Conservation (phyloP, 2,329 filamentous ascomycete genomes). For the Pyricularia sp. region DNA sequence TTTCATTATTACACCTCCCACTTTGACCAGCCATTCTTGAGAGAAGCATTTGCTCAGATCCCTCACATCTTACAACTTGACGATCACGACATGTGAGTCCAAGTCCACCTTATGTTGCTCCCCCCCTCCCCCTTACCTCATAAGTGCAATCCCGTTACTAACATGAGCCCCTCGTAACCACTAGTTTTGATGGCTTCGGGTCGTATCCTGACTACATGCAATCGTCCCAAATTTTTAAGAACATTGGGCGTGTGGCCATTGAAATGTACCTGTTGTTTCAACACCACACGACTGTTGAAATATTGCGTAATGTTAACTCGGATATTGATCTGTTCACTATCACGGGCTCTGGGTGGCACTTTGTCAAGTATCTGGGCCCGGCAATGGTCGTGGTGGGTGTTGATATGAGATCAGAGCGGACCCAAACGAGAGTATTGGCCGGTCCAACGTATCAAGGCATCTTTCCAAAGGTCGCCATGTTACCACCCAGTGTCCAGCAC, state of each 20-base stretch:
- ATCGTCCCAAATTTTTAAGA: constrained; percentile 94
- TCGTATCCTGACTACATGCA: constrained; percentile 99
- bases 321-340: constrained; percentile 93
- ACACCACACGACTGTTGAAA: constrained; percentile 91
- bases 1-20: constrained; percentile 99
- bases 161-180: not conserved
- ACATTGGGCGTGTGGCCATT: constrained; percentile 88
- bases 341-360: constrained; percentile 97
- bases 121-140: not conserved
- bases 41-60: constrained; percentile 96
- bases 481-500: constrained; percentile 90
- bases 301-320: constrained; percentile 78
- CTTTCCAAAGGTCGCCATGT: constrained; percentile 86
- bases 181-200: constrained; percentile 89
- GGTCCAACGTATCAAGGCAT: constrained; percentile 95
- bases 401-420: constrained; percentile 87
- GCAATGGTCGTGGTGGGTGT: constrained; percentile 83
- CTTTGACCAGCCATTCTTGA: constrained; percentile 90
- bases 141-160: not conserved
- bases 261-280: constrained; percentile 99
- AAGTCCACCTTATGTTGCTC: constrained; percentile 33
- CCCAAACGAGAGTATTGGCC: constrained; percentile 83
- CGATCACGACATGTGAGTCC: constrained; percentile 91
- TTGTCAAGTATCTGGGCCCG: constrained; percentile 91
- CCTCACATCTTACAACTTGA: constrained; percentile 89